These are phyloP conservation scores for Epithemia pelagica DNA, from an alignment of 108 stramenopile genomes.

Conservation along the genomic window DNA sequence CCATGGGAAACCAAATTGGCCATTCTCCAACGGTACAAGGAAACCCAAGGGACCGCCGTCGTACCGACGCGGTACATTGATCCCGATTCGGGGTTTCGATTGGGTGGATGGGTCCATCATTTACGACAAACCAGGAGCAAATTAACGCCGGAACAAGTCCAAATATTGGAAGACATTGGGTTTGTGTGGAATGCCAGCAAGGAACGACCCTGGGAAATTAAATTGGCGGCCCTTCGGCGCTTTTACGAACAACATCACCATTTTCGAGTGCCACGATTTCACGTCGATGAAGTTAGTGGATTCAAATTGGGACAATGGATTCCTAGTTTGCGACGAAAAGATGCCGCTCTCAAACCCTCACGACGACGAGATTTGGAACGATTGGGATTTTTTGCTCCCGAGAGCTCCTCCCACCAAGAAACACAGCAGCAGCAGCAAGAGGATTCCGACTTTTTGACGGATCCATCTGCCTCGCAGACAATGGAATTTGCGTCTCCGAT, in stretches of 20 bases:
- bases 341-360: neutral
- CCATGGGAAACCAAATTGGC: slow-evolving; percentile 1
- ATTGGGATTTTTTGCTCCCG: neutral
- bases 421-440: neutral
- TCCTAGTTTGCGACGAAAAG: neutral
- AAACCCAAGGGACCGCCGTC: neutral
- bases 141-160: neutral
- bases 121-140: neutral
- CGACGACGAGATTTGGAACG: neutral
- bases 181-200: neutral
- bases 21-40: neutral
- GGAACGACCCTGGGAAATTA: neutral
- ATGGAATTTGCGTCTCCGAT: too few relatives aligned
- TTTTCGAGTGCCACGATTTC: neutral
- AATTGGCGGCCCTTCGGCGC: neutral
- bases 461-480: neutral
- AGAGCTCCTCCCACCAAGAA: neutral
- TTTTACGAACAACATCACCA: neutral
- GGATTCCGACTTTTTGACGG: neutral
- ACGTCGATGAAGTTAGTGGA: neutral
- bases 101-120: neutral
- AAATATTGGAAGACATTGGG: neutral
- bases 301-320: slow-evolving; percentile 1
- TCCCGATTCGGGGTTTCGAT: neutral
- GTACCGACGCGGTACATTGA: neutral